phyloP scores from a whole-genome alignment of 352 stramenopile species.

The Globisporangium mamillatum region DNA sequence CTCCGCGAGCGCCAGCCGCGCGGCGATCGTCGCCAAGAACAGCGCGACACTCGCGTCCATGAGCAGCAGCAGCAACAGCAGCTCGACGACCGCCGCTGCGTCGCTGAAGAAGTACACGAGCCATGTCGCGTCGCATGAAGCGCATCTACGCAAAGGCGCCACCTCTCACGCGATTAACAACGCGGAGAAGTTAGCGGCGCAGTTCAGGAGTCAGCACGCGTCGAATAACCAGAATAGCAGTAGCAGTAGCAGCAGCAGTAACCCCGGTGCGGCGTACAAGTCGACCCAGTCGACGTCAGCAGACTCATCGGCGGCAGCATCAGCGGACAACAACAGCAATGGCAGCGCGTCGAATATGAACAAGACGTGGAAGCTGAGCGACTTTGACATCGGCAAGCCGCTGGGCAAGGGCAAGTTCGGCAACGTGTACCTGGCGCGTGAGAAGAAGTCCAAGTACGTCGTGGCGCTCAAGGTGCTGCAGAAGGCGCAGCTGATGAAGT shows the following conservation, averaged over 20 bases:
- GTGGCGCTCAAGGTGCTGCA: slow-evolving; percentile 99
- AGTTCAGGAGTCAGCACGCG: slow-evolving; percentile 9
- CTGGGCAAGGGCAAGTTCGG: slow-evolving; percentile 99
- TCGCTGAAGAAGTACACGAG: slow-evolving; percentile 7
- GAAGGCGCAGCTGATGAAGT: slow-evolving; percentile 97
- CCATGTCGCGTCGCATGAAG: background rate
- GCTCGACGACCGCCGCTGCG: background rate
- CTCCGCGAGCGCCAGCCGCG: slow-evolving; percentile 23
- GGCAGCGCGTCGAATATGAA: background rate
- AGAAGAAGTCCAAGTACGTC: slow-evolving; percentile 98
- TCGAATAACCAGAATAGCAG: background rate
- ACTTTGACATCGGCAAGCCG: slow-evolving; percentile 99
- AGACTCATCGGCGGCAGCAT: background rate
- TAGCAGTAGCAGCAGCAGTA: background rate
- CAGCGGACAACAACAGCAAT: slow-evolving; percentile 9
- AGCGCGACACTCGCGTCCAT: slow-evolving; percentile 13
- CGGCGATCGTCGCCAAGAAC: slow-evolving; percentile 14
- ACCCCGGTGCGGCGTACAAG: background rate
- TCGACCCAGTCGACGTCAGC: background rate
- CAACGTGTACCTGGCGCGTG: slow-evolving; percentile 97
- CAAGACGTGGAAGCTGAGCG: slow-evolving; percentile 91
- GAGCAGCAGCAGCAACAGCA: slow-evolving; percentile 17
- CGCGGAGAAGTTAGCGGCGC: slow-evolving; percentile 6
- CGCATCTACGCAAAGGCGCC: slow-evolving; percentile 2
- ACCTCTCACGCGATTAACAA: slow-evolving; percentile 9